Percentiles rank a stretch among this genome's conserved stretches.
Evolutionary conservation across 805 yeast species (phyloP).

Genomic region (Yamadazyma scolyti): DNA sequence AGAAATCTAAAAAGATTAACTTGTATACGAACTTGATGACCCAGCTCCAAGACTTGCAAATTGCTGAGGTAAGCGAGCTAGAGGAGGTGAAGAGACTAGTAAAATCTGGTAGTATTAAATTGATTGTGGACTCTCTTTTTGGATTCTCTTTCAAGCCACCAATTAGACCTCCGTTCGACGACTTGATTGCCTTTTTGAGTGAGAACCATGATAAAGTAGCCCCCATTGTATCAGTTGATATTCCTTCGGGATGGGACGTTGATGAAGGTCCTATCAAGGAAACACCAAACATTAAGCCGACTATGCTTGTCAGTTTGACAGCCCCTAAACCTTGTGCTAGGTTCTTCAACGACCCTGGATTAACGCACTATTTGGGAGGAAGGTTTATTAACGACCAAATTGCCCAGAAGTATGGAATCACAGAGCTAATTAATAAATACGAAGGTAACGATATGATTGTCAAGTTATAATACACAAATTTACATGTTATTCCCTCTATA

Average conservation of each 20-base stretch:
- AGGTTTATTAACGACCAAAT: conserved; percentile 67
- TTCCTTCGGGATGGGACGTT: conserved; percentile 98
- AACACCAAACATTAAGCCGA: conserved; percentile 50
- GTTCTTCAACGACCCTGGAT: conserved; percentile 29
- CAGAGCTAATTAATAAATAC: conserved; percentile 32
- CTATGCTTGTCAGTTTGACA: conserved; percentile 74
- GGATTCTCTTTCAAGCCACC: conserved; percentile 95
- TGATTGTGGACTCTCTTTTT: conserved; percentile 74
- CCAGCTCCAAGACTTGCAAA: conserved; percentile 64
- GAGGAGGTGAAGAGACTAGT: conserved; percentile 22
- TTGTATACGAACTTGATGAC: conserved; percentile 58
- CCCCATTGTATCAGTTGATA: conserved; percentile 79
- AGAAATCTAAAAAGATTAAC: conserved; percentile 47
- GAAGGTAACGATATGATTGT: conserved; percentile 34
- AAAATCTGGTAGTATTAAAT: conserved; percentile 20
- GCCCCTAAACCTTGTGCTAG: conserved; percentile 90
- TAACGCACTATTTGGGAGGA: conserved; percentile 82
- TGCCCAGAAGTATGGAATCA: conserved; percentile 71
- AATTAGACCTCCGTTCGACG: conserved; percentile 71
- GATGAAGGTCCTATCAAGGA: conserved; percentile 65
- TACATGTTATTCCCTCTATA: no score
- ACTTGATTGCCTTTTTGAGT: conserved; percentile 23
- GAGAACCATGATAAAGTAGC: conserved; percentile 37
- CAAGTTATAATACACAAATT: conserved; percentile 17
- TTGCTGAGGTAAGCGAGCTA: conserved; percentile 49